These are phyloP conservation scores for Suillus occidentalis DNA, from an alignment of 768 basidiomycete genomes.

Conservation along the genomic window DNA sequence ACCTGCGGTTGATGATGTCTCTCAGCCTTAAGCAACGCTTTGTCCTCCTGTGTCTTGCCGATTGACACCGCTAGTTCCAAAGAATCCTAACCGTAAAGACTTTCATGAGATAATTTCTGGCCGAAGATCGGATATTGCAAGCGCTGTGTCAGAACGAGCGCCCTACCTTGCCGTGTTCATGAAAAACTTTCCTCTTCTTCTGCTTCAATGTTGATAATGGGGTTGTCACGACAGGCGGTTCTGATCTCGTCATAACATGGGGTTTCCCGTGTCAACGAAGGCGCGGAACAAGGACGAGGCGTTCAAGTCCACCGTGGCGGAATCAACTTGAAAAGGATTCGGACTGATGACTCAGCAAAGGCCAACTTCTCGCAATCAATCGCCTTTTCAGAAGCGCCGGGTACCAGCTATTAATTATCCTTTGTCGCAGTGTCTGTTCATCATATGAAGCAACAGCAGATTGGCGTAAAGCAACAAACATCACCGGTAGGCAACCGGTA, in stretches of 20 bases:
- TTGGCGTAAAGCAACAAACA: conserved; percentile 17
- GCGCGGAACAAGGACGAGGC: neutral
- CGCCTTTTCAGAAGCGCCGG: neutral
- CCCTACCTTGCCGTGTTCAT: conserved; percentile 35
- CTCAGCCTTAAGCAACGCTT: conserved; percentile 37
- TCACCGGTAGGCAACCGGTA: conserved; percentile 12
- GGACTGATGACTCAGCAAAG: conserved; percentile 24
- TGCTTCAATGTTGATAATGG: conserved; percentile 24
- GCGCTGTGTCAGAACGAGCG: conserved; percentile 12
- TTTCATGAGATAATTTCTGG: conserved; percentile 20
- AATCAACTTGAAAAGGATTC: conserved; percentile 16
- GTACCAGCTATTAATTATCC: neutral
- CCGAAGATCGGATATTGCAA: conserved; percentile 13
- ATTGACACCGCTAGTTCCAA: conserved; percentile 48
- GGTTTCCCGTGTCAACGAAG: conserved; percentile 10
- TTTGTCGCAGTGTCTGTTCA: neutral
- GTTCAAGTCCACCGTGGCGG: conserved; percentile 17
- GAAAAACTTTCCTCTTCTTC: conserved; percentile 29
- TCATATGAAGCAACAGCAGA: conserved; percentile 11
- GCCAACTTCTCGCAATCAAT: conserved; percentile 1
- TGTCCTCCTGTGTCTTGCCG: conserved; percentile 46
- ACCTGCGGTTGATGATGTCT: conserved; percentile 44
- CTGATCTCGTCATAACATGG: conserved; percentile 28
- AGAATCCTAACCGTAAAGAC: conserved; percentile 40
- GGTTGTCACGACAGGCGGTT: conserved; percentile 19